These are phyloP conservation scores for Periglandula ipomoeae DNA, from an alignment of 2,329 filamentous ascomycete species.

Conservation along the genomic window DNA sequence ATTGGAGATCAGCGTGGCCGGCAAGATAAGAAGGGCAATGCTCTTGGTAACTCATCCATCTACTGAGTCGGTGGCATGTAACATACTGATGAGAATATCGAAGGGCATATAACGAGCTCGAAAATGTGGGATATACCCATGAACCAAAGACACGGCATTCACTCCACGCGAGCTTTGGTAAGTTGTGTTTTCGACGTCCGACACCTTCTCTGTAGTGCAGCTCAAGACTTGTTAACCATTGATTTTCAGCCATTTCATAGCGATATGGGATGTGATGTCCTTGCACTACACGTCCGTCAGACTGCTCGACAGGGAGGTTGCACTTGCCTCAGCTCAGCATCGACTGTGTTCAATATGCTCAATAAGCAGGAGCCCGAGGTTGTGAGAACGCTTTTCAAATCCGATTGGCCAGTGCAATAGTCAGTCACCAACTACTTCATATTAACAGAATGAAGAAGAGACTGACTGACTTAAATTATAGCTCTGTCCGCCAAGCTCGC, in stretches of 20 bases:
- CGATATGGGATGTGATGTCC: constrained; percentile 42
- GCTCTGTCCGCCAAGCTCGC: constrained; percentile 14
- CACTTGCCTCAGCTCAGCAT: constrained; percentile 35
- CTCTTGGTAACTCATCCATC: constrained; percentile 32
- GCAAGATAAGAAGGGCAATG: constrained; percentile 38
- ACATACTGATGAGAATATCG: constrained; percentile 10
- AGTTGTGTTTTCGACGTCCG: constrained; percentile 10
- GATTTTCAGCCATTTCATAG: constrained; percentile 35
- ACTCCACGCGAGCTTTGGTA: constrained; percentile 37
- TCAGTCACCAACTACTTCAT: constrained; percentile 17
- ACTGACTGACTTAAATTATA: not conserved
- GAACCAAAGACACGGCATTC: constrained; percentile 39
- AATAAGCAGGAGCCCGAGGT: constrained; percentile 27
- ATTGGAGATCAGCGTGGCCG: constrained; percentile 44
- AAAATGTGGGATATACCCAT: constrained; percentile 34
- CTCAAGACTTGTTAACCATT: constrained; percentile 4
- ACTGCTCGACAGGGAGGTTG: constrained; percentile 33
- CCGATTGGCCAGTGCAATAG: constrained; percentile 40
- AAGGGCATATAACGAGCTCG: constrained; percentile 39
- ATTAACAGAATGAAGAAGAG: too few relatives aligned
- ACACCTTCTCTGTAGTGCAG: not conserved
- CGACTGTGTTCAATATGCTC: constrained; percentile 35
- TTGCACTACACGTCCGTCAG: constrained; percentile 38
- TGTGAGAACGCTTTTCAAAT: constrained; percentile 26
- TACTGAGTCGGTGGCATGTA: too few relatives aligned